A percentile compares a stretch with the other conserved stretches of the same genome.
Conservation (phyloP, 73 alveolate species). For the Blepharisma japonicum region DNA sequence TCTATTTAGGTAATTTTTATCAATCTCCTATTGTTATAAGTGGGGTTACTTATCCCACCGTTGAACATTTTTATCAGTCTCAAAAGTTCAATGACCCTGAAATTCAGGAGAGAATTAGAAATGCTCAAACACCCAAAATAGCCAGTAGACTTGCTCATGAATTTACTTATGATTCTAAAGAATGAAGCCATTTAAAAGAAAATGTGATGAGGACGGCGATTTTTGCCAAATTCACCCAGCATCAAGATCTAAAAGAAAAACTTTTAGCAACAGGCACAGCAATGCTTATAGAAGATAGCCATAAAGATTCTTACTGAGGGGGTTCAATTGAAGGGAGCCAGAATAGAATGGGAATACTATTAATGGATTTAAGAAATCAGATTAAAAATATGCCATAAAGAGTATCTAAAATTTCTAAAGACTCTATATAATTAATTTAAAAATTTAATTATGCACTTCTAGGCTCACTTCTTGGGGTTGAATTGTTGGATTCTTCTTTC, state of each 20-base stretch:
- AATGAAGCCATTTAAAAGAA: background rate
- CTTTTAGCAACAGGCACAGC: background rate
- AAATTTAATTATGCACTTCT: too few relatives aligned
- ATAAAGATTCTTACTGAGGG: background rate
- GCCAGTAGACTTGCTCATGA: background rate
- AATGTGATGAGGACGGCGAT: background rate
- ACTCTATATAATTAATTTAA: too few relatives aligned
- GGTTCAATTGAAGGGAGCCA: background rate
- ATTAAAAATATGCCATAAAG: too few relatives aligned
- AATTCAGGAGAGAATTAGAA: background rate
- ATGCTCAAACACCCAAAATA: slow-evolving; percentile 22
- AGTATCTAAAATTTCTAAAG: too few relatives aligned
- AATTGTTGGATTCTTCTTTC: too few relatives aligned
- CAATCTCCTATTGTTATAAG: background rate
- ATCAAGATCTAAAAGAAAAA: slow-evolving; percentile 11
- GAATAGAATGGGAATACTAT: background rate
- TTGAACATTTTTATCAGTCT: slow-evolving; percentile 14
- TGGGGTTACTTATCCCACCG: background rate
- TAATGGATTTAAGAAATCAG: background rate
- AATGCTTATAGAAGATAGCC: background rate
- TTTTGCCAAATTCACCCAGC: background rate
- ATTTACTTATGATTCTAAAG: background rate
- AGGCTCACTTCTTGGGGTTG: too few relatives aligned
- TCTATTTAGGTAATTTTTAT: background rate
- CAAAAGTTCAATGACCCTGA: background rate